A percentile compares a stretch with the other conserved stretches of the same genome.
These are phyloP conservation scores for Micractinium conductrix DNA, from an alignment of 139 green algal genomes.

Conservation along the genomic window DNA sequence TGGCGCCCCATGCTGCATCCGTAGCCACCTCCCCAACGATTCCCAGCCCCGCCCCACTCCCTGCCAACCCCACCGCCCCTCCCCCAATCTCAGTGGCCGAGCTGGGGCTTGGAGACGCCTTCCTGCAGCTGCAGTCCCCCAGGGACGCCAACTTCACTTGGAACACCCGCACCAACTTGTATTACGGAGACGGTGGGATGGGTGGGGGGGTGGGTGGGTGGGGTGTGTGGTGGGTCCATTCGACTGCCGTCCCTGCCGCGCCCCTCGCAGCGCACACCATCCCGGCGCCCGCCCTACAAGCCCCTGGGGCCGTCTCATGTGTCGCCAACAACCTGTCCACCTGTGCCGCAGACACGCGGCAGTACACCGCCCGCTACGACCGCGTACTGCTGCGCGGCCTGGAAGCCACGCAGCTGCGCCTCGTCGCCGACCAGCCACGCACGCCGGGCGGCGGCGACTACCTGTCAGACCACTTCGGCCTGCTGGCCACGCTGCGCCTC, in stretches of 20 bases:
- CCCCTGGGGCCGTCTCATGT: too few relatives aligned
- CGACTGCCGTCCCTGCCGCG: not conserved
- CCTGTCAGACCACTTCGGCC: slow-evolving; percentile 25
- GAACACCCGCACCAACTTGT: slow-evolving; percentile 4
- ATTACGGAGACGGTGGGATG: not conserved
- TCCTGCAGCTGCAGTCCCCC: not conserved
- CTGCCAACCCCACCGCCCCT: not conserved
- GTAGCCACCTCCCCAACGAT: too few relatives aligned
- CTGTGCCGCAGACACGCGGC: not conserved
- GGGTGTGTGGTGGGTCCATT: not conserved
- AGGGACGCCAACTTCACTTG: not conserved
- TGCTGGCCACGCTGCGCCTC: not conserved
- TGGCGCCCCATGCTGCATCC: too few relatives aligned
- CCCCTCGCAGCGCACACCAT: not conserved
- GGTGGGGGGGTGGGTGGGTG: not conserved
- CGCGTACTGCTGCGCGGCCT: slow-evolving; percentile 5
- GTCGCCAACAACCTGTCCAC: too few relatives aligned
- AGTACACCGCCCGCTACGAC: slow-evolving; percentile 26
- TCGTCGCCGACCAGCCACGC: not conserved
- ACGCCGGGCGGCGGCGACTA: slow-evolving; percentile 6
- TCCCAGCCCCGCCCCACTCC: too few relatives aligned
- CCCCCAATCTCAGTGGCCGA: not conserved
- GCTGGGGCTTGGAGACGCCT: slow-evolving; percentile 10
- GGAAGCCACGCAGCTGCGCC: not conserved
- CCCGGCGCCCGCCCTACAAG: not conserved